Evolutionary conservation across 148 eudicot genomes (phyloP).

Genomic region (Vaccinium macrocarpon): DNA sequence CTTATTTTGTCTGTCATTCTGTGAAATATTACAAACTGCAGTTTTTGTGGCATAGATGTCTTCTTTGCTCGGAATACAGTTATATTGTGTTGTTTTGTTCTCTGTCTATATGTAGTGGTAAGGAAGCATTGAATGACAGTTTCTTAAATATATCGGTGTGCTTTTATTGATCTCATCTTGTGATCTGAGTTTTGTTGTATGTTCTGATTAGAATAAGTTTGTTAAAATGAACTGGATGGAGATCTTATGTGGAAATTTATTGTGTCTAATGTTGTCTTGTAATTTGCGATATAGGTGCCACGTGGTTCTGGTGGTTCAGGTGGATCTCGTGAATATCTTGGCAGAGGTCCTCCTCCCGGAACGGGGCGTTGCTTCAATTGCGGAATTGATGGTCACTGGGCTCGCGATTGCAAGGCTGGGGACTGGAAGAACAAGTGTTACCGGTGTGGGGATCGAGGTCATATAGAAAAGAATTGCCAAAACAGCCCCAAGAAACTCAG

Average conservation of each 20-base stretch:
- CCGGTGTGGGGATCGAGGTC: conserved; percentile 81
- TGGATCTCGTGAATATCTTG: conserved; percentile 57
- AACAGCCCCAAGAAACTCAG: conserved; percentile 64
- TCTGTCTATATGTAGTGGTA: neutral
- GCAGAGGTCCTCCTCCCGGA: conserved; percentile 90
- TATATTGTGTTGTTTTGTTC: neutral
- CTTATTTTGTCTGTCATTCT: neutral
- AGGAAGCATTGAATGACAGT: neutral
- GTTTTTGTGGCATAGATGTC: neutral
- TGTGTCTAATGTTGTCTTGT: neutral
- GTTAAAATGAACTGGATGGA: neutral
- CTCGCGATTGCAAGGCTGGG: conserved; percentile 91
- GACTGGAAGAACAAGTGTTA: conserved; percentile 87
- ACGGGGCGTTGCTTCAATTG: conserved; percentile 93
- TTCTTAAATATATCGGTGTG: neutral
- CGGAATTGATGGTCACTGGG: conserved; percentile 98
- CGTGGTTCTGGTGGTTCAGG: conserved; percentile 56
- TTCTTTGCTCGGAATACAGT: neutral
- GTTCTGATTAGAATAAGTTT: neutral
- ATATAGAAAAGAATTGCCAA: conserved; percentile 65
- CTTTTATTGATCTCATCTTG: neutral
- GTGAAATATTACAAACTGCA: neutral
- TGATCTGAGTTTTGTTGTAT: neutral
- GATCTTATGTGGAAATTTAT: neutral
- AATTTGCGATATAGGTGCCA: conserved; percentile 37